Evolutionary conservation across 495 filamentous ascomycete species (phyloP).

Genomic region (Aspergillus hancockii): DNA sequence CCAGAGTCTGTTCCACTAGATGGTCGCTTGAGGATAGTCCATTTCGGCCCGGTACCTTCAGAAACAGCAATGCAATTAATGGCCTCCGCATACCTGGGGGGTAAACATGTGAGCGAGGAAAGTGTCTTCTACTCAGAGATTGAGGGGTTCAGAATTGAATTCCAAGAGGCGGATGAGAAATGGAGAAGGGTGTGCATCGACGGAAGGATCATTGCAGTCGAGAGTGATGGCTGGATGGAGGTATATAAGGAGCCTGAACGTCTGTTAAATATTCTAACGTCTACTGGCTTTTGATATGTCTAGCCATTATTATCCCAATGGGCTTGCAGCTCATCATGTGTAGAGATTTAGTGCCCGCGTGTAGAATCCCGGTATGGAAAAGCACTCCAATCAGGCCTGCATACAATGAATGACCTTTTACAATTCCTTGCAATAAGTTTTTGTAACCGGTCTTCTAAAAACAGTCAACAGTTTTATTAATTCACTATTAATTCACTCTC

Average conservation of each 20-base stretch:
- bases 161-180: conserved; percentile 59
- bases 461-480: too few relatives aligned
- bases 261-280: conserved; percentile 26
- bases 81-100: conserved; percentile 70
- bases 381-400: too few relatives aligned
- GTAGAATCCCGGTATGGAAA: too few relatives aligned
- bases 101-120: conserved; percentile 64
- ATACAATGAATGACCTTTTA: too few relatives aligned
- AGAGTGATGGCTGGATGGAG: conserved; percentile 69
- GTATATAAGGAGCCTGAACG: conserved; percentile 45
- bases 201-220: conserved; percentile 76
- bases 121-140: conserved; percentile 67
- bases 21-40: conserved; percentile 67
- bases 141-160: conserved; percentile 62
- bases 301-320: neutral
- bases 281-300: neutral
- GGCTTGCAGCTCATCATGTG: too few relatives aligned
- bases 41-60: conserved; percentile 65
- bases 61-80: conserved; percentile 72
- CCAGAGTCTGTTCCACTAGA: conserved; percentile 66
- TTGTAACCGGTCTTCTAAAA: too few relatives aligned
- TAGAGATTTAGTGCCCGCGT: too few relatives aligned
- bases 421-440: too few relatives aligned
- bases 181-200: conserved; percentile 90
- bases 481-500: too few relatives aligned